phyloP scores from a whole-genome alignment of 805 yeast genomes.

The Candida easanensis region DNA sequence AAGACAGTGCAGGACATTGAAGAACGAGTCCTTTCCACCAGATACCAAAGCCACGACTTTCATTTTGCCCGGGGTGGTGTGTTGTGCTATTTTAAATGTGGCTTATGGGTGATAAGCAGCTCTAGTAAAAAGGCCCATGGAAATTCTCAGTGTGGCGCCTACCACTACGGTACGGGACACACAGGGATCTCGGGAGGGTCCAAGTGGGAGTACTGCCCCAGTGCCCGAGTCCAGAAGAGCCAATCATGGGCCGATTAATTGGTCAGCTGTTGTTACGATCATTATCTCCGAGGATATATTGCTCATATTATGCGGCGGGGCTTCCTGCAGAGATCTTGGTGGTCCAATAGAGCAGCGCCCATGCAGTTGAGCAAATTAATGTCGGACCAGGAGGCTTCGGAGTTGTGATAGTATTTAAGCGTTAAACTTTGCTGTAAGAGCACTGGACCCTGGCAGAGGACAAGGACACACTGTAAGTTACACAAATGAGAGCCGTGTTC shows the following conservation, averaged over 20 bases:
- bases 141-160: too few species aligned
- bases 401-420: too few species aligned
- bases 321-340: neutral
- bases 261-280: too few species aligned
- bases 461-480: neutral
- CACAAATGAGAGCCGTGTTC: neutral
- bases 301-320: neutral
- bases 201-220: too few species aligned
- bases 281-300: too few species aligned
- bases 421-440: too few species aligned
- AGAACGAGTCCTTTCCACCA: conserved; percentile 97
- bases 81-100: too few species aligned
- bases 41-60: conserved; percentile 88
- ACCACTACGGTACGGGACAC: neutral
- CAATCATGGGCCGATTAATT: too few species aligned
- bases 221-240: too few species aligned
- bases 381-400: neutral
- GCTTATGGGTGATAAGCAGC: too few species aligned
- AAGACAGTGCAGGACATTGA: conserved; percentile 82
- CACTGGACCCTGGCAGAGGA: neutral
- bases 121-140: too few species aligned
- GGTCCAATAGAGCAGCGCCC: neutral
- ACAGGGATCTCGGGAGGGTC: neutral
- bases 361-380: conserved; percentile 21
- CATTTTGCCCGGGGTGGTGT: conserved; percentile 60